Base-by-base conservation (phyloP, 1,139 yeast genomes). In the Ogataea hybrid region DNA sequence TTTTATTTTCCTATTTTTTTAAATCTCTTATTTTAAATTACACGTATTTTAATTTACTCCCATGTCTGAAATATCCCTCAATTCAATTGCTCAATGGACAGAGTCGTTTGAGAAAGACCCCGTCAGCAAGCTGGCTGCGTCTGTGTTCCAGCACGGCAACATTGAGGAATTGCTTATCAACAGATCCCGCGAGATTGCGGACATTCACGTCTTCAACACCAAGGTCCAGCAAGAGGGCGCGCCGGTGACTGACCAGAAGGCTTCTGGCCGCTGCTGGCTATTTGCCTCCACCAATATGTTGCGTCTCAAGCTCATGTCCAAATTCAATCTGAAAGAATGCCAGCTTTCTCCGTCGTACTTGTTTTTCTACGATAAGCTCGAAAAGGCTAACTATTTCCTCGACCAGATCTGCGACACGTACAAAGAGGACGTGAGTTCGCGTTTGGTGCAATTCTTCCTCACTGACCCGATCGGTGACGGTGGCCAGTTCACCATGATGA, bases 261-360 rank as follows among this genome's bases (percentile, higher is more conserved):
- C 75, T 28, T 77, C 87, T 12, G 95, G 95, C 29, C 69, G 95
- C 55, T 87, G 96, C 63, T 87, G 95, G 95, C 71, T 87, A 51
- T 86, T 86, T 63, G 95, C 95, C 7, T 76, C 92, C 1, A 77
- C 86, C 43, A 87, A 86, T 54, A 75, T 83, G 39, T 65, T 86
- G 54, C 71, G 95, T 54, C 62, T 83, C 37, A 73, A 72, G 41
- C 77, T 84, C 35, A 80, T 83, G 62, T 69, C 74, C 53, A 75
- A 75, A 59, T 75, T 80, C 62, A 79, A 82, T 56, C 64, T 87
- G 56, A 77, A 80, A 53, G 81, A 80, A 40, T 79, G 86, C 61
- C 89, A 84, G 65, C 62, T 87, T 35, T 82, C 92, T 25, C 95
- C 87, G 54, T 71, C 80, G 18, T 83, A 79, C 58, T 59, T 84